These are phyloP conservation scores for Macadamia integrifolia DNA, from an alignment of 164 flowering plant species.

Conservation along the genomic window DNA sequence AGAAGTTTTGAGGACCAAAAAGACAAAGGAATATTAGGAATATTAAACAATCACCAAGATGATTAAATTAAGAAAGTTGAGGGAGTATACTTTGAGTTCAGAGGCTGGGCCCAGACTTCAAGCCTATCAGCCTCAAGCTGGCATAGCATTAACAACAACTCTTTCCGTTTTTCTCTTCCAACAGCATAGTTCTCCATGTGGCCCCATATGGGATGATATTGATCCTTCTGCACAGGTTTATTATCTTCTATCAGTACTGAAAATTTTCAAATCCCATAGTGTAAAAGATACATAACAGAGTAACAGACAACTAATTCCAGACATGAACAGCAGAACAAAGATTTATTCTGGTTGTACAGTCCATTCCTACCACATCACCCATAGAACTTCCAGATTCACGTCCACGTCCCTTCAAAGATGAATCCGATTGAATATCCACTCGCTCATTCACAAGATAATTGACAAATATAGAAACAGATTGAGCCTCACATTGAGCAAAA, in stretches of 20 bases:
- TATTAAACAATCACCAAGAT: background rate
- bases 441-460: conserved; percentile 65
- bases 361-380: conserved; percentile 48
- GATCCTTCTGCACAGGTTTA: conserved; percentile 48
- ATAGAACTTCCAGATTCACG: conserved; percentile 53
- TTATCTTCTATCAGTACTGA: background rate
- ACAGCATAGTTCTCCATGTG: conserved; percentile 66
- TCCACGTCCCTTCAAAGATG: conserved; percentile 41
- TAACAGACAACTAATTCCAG: background rate
- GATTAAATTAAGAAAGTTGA: conserved; percentile 4
- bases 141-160: conserved; percentile 83
- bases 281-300: background rate
- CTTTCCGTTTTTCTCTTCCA: conserved; percentile 81
- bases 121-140: conserved; percentile 98
- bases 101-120: conserved; percentile 96
- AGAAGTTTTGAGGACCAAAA: background rate
- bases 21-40: background rate
- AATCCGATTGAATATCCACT: conserved; percentile 47
- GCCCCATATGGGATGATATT: conserved; percentile 91
- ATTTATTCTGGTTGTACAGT: background rate
- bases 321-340: background rate
- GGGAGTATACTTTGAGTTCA: conserved; percentile 53
- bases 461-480: conserved; percentile 74
- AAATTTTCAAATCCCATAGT: conserved; percentile 1
- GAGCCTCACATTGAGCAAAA: conserved; percentile 89